These are phyloP conservation scores for Rhodosporidiobolus odoratus DNA, from an alignment of 768 basidiomycete genomes.

Conservation along the genomic window DNA sequence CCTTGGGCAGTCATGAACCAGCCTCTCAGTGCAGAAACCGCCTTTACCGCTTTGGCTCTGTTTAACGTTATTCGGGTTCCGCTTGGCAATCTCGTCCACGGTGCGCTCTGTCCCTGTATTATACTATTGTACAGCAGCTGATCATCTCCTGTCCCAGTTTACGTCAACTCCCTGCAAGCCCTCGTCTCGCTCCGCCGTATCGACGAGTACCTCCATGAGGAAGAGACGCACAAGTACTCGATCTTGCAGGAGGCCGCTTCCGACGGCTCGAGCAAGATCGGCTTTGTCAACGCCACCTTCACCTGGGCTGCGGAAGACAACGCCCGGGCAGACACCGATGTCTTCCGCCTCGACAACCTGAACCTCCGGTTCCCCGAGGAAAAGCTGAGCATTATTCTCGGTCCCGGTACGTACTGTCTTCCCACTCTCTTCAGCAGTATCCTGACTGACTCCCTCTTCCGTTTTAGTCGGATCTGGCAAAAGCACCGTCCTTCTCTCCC, in stretches of 20 bases:
- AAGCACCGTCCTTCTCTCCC: constrained; percentile 38
- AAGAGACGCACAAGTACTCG: constrained; percentile 49
- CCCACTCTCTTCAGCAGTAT: constrained; percentile 58
- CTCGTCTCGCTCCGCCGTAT: constrained; percentile 47
- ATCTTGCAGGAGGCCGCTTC: constrained; percentile 11
- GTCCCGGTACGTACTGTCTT: constrained; percentile 46
- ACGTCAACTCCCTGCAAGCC: constrained; percentile 43
- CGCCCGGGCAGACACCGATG: constrained; percentile 48
- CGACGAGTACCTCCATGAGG: constrained; percentile 47
- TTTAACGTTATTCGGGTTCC: constrained; percentile 50
- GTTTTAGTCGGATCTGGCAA: constrained; percentile 39
- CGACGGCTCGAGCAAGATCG: constrained; percentile 42
- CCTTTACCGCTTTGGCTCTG: constrained; percentile 50
- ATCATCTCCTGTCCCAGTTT: no score
- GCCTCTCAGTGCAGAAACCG: constrained; percentile 47
- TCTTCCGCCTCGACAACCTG: constrained; percentile 54
- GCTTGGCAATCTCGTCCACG: constrained; percentile 42
- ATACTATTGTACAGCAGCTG: no score
- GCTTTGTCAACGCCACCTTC: constrained; percentile 46
- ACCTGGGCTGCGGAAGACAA: constrained; percentile 36
- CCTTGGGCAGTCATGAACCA: constrained; percentile 41
- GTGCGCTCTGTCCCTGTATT: no score
- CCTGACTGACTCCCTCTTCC: constrained; percentile 45
- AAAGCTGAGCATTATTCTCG: constrained; percentile 52
- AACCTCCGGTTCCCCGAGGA: constrained; percentile 60